Percentiles rank a stretch among this genome's conserved stretches.
These are phyloP conservation scores for Scalesia atractyloides DNA, from an alignment of 129 eudicot species.

Conservation along the genomic window DNA sequence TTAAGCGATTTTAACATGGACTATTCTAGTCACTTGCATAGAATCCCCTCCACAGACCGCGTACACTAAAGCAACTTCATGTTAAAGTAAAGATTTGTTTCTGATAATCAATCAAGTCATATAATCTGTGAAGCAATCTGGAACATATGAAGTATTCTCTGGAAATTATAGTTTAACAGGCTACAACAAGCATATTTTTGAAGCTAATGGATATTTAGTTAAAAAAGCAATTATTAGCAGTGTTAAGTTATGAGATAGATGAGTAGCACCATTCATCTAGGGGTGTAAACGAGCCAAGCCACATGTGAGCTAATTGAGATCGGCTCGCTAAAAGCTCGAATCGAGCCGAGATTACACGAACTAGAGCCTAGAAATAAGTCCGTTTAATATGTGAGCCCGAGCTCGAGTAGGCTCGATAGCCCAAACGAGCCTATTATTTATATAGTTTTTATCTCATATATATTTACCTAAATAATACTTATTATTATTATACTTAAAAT, in stretches of 20 bases:
- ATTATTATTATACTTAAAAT: too few species aligned
- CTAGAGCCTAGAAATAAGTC: too few species aligned
- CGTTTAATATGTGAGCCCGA: too few species aligned
- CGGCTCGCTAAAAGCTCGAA: too few species aligned
- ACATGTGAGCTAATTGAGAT: slow-evolving; percentile 2
- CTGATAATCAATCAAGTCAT: too few species aligned
- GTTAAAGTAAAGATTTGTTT: background rate
- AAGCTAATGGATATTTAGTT: slow-evolving; percentile 16
- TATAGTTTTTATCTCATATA: too few species aligned
- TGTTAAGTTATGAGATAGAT: background rate
- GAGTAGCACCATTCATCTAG: too few species aligned
- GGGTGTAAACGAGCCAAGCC: slow-evolving; percentile 21
- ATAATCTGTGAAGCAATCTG: background rate
- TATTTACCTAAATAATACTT: too few species aligned
- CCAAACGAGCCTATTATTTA: too few species aligned
- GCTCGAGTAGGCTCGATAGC: too few species aligned
- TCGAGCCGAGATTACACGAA: too few species aligned
- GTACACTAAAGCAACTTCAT: background rate
- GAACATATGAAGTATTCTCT: slow-evolving; percentile 10
- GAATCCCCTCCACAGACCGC: background rate
- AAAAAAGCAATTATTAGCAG: background rate
- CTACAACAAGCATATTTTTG: background rate
- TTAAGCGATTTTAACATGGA: background rate
- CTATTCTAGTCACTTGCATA: background rate
- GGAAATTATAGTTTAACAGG: background rate